Conservation (phyloP, 768 basidiomycete species). For the Podaxis sp. region DNA sequence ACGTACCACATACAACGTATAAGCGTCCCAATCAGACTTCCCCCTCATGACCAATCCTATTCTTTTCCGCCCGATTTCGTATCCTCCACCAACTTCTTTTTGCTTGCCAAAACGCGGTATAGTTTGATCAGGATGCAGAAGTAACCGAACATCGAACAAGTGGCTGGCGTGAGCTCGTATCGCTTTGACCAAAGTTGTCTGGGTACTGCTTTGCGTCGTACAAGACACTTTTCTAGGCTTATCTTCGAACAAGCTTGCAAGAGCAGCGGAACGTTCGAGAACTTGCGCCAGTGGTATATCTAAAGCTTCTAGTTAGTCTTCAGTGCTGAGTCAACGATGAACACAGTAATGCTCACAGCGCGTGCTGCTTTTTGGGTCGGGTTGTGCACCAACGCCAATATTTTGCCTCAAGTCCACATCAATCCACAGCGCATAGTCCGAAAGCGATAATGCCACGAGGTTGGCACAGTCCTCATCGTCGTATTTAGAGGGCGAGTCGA, state of each 20-base stretch:
- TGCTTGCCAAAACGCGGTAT: conserved; percentile 25
- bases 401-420: conserved; percentile 52
- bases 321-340: conserved; percentile 20
- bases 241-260: conserved; percentile 24
- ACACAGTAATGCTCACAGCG: conserved; percentile 43
- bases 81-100: conserved; percentile 40
- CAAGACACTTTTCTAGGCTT: conserved; percentile 17
- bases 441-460: conserved; percentile 60
- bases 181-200: conserved; percentile 54
- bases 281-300: conserved; percentile 62
- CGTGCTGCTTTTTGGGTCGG: conserved; percentile 5
- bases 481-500: conserved; percentile 6
- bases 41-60: conserved; percentile 29
- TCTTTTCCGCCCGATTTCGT: conserved; percentile 61
- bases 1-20: conserved; percentile 69
- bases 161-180: conserved; percentile 49
- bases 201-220: conserved; percentile 19
- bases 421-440: conserved; percentile 67
- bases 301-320: conserved; percentile 21
- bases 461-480: conserved; percentile 39
- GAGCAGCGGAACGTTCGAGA: conserved; percentile 35
- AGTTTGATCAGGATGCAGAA: conserved; percentile 33
- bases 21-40: conserved; percentile 56
- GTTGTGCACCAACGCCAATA: conserved; percentile 36
- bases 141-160: conserved; percentile 59